Conservation (phyloP, 768 basidiomycete species). For the Chalciporus chontae region DNA sequence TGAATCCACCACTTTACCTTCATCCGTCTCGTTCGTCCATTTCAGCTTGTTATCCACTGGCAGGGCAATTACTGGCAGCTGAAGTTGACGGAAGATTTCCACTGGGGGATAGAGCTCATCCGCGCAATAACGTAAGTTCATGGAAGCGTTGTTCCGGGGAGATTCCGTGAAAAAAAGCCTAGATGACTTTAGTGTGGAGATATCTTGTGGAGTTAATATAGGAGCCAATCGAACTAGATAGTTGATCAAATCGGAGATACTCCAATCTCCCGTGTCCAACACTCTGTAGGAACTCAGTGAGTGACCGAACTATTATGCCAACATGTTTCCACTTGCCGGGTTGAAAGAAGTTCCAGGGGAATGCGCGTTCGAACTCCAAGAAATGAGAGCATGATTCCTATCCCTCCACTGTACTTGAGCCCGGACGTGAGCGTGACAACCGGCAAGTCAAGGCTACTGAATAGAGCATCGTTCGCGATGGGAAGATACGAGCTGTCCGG, state of each 20-base stretch:
- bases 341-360: constrained; percentile 84
- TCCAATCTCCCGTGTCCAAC: constrained; percentile 85
- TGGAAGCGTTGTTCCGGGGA: neutral
- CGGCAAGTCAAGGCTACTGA: constrained; percentile 31
- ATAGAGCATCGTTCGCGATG: neutral
- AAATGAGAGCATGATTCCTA: constrained; percentile 63
- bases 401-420: constrained; percentile 49
- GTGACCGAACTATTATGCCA: neutral
- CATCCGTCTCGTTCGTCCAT: neutral
- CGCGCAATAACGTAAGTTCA: neutral
- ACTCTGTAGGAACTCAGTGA: constrained; percentile 41
- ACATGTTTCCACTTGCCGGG: constrained; percentile 45
- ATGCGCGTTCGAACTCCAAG: constrained; percentile 86
- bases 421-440: constrained; percentile 68
- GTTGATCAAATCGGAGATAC: constrained; percentile 71
- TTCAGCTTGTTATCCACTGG: neutral
- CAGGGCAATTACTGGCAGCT: neutral
- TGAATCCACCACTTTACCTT: neutral
- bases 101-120: neutral
- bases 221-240: constrained; percentile 78
- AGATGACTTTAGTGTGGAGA: neutral
- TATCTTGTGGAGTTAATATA: neutral
- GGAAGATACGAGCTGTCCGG: neutral
- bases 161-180: neutral
- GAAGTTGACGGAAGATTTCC: neutral